phyloP scores from a whole-genome alignment of 768 basidiomycete genomes.

The Boletus reticuloceps region DNA sequence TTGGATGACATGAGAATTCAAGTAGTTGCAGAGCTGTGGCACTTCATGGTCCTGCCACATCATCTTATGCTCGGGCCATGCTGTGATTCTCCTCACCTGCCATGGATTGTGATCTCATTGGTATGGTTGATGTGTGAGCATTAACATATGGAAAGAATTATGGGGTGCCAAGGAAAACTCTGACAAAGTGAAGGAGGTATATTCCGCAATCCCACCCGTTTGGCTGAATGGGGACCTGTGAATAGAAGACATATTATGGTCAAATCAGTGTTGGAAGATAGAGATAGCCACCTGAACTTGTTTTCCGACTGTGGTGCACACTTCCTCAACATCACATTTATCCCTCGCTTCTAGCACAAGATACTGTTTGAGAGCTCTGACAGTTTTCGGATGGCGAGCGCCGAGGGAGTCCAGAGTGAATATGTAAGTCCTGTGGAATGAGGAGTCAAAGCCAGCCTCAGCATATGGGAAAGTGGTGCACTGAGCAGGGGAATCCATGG shows the following conservation, averaged over 20 bases:
- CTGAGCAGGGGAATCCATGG: no score
- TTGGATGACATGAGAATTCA: conserved; percentile 38
- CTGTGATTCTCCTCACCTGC: conserved; percentile 32
- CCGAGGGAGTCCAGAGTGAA: conserved; percentile 91
- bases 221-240: conserved; percentile 81
- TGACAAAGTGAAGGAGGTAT: conserved; percentile 66
- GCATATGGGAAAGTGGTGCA: no score
- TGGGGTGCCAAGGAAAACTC: conserved; percentile 71
- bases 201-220: conserved; percentile 94
- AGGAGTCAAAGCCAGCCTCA: no score
- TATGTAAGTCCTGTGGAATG: conserved; percentile 60
- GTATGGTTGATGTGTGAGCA: neutral
- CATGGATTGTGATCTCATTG: conserved; percentile 1
- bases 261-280: neutral
- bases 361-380: conserved; percentile 61
- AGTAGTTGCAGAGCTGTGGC: conserved; percentile 43
- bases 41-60: conserved; percentile 56
- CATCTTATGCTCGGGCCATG: conserved; percentile 37
- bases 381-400: conserved; percentile 59
- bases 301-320: conserved; percentile 41
- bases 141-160: conserved; percentile 38
- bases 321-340: conserved; percentile 49
- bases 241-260: neutral
- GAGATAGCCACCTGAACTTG: conserved; percentile 47
- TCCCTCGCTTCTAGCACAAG: conserved; percentile 75